Conservation (phyloP, 2,329 filamentous ascomycete genomes). For the Cladophialophora psammophila region DNA sequence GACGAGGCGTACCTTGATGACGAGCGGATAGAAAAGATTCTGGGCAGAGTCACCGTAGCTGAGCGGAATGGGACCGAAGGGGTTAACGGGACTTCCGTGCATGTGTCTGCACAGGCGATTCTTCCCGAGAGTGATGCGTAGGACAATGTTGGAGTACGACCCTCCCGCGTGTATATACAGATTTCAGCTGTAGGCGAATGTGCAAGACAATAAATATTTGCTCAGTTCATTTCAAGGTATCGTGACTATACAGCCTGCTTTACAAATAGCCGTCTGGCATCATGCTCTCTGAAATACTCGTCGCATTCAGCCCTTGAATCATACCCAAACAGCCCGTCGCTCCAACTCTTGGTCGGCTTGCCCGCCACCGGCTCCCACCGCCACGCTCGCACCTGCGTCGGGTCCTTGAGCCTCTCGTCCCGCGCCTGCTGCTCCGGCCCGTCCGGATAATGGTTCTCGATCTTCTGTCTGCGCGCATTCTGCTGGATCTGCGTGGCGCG, state of each 20-base stretch:
- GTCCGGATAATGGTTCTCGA: slow-evolving; percentile 17
- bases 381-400: slow-evolving; percentile 13
- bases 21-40: slow-evolving; percentile 10
- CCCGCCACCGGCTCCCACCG: slow-evolving; percentile 16
- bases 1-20: slow-evolving; percentile 12
- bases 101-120: background rate
- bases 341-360: slow-evolving; percentile 14
- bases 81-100: slow-evolving; percentile 5
- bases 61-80: background rate
- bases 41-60: slow-evolving; percentile 10
- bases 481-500: slow-evolving; percentile 15
- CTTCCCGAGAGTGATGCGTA: background rate
- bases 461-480: slow-evolving; percentile 12
- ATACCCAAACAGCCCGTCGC: slow-evolving; percentile 17
- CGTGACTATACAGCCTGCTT: background rate
- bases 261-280: background rate
- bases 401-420: slow-evolving; percentile 16
- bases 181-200: no score
- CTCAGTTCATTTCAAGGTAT: no score
- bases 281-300: slow-evolving; percentile 14
- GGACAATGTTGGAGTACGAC: background rate
- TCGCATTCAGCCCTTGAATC: slow-evolving; percentile 12
- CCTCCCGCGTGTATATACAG: no score
- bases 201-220: no score
- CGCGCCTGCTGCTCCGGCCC: slow-evolving; percentile 11